phyloP scores from a whole-genome alignment of 2,329 filamentous ascomycete species.

The Bretziella fagacearum region DNA sequence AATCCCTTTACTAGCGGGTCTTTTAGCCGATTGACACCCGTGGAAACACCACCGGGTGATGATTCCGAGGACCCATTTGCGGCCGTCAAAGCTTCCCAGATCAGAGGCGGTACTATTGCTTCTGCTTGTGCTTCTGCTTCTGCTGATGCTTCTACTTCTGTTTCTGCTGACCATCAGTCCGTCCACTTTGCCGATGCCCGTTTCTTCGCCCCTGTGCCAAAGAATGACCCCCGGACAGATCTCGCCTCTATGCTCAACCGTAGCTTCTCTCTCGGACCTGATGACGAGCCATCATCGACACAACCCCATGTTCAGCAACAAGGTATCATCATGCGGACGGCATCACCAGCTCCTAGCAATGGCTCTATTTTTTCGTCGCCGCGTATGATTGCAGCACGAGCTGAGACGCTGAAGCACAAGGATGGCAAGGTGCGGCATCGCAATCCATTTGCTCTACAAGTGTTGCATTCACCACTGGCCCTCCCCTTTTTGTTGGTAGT shows the following conservation, averaged over 20 bases:
- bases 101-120: not conserved
- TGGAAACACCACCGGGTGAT: not conserved
- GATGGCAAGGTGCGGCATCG: not conserved
- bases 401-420: not conserved
- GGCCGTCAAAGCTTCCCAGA: not conserved
- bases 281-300: not conserved
- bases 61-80: not conserved
- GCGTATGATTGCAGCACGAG: constrained; percentile 8
- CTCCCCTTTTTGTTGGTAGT: constrained; percentile 6
- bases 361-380: constrained; percentile 12
- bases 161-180: no score
- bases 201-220: constrained; percentile 26
- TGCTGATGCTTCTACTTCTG: not conserved
- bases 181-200: constrained; percentile 36
- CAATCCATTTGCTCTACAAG: constrained; percentile 10
- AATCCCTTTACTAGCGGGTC: not conserved
- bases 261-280: constrained; percentile 21
- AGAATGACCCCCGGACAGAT: constrained; percentile 22
- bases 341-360: constrained; percentile 7
- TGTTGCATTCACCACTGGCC: constrained; percentile 12
- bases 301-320: not conserved
- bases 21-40: not conserved
- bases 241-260: constrained; percentile 24
- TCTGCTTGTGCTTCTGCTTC: not conserved
- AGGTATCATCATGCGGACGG: not conserved